Conservation (phyloP, 352 stramenopile species). For the Elongisporangium undulatum region DNA sequence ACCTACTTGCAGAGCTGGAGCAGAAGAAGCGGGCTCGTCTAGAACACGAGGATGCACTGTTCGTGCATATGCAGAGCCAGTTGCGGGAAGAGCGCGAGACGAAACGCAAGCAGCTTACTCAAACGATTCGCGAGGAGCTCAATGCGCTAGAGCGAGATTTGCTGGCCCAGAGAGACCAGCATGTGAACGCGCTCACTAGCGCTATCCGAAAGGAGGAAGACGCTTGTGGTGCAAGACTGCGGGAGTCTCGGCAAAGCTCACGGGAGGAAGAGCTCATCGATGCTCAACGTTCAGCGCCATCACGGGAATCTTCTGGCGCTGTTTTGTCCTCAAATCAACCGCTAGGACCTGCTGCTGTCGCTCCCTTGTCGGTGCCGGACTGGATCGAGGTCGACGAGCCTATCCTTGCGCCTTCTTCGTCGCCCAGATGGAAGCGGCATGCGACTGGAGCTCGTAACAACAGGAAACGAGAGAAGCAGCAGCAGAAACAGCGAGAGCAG, state of each 20-base stretch:
- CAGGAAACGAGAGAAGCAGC: slow-evolving; percentile 1
- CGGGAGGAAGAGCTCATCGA: slow-evolving; percentile 34
- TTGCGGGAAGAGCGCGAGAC: slow-evolving; percentile 47
- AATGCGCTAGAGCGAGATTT: slow-evolving; percentile 43
- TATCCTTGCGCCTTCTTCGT: neutral
- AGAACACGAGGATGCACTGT: slow-evolving; percentile 56
- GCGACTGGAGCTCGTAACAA: neutral
- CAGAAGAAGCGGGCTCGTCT: slow-evolving; percentile 44
- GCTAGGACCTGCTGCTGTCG: neutral
- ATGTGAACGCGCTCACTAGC: slow-evolving; percentile 33
- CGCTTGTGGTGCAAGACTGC: slow-evolving; percentile 18
- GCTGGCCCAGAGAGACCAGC: slow-evolving; percentile 33
- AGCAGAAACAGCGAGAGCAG: slow-evolving; percentile 4
- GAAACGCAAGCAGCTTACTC: slow-evolving; percentile 39
- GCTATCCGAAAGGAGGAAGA: slow-evolving; percentile 47
- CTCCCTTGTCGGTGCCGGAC: neutral
- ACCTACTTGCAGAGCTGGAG: slow-evolving; percentile 57
- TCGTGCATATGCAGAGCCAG: slow-evolving; percentile 41
- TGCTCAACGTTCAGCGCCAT: neutral
- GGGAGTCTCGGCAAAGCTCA: slow-evolving; percentile 24
- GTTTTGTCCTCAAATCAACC: neutral
- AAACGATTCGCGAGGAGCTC: slow-evolving; percentile 43
- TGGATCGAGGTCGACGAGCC: neutral
- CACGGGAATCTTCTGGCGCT: neutral
- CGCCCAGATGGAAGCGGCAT: neutral